phyloP scores from a whole-genome alignment of 805 yeast species.

The Myxozyma melibiosi region DNA sequence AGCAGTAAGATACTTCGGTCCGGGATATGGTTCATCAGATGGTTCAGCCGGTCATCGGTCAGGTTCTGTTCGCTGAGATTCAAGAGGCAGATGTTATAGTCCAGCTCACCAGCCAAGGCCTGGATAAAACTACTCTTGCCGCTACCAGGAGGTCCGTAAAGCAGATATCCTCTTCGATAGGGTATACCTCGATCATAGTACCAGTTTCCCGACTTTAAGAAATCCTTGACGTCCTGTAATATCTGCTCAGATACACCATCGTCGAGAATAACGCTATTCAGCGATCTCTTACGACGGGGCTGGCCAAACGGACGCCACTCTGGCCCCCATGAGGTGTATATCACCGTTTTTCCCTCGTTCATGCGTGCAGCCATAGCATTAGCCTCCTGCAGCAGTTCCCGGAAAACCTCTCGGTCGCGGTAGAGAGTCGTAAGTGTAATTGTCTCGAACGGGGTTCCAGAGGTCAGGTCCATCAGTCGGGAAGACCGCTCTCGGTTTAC shows the following conservation, averaged over 20 bases:
- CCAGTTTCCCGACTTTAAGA: slow-evolving; percentile 81
- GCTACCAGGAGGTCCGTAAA: slow-evolving; percentile 97
- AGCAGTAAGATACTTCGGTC: slow-evolving; percentile 79
- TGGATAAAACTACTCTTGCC: slow-evolving; percentile 96
- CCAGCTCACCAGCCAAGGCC: slow-evolving; percentile 94
- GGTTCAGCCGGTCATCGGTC: slow-evolving; percentile 93
- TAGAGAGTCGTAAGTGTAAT: slow-evolving; percentile 90
- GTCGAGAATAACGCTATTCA: slow-evolving; percentile 86
- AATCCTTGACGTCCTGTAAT: slow-evolving; percentile 74
- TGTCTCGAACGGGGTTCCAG: slow-evolving; percentile 94
- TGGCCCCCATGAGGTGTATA: slow-evolving; percentile 95
- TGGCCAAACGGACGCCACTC: slow-evolving; percentile 99
- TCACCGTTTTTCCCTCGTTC: slow-evolving; percentile 90
- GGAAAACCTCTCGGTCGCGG: slow-evolving; percentile 72
- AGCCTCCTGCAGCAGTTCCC: slow-evolving; percentile 77
- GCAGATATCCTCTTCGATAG: slow-evolving; percentile 87
- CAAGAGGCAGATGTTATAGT: slow-evolving; percentile 90
- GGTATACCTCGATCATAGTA: slow-evolving; percentile 97
- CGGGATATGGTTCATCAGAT: slow-evolving; percentile 94
- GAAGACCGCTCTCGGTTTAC: slow-evolving; percentile 91
- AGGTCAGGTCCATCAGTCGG: slow-evolving; percentile 80
- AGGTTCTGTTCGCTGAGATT: slow-evolving; percentile 87
- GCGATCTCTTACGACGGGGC: slow-evolving; percentile 81
- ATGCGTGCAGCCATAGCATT: slow-evolving; percentile 76
- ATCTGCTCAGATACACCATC: slow-evolving; percentile 68